Base-by-base conservation (phyloP, 495 filamentous ascomycete genomes). In the Aspergillus kassunensis region DNA sequence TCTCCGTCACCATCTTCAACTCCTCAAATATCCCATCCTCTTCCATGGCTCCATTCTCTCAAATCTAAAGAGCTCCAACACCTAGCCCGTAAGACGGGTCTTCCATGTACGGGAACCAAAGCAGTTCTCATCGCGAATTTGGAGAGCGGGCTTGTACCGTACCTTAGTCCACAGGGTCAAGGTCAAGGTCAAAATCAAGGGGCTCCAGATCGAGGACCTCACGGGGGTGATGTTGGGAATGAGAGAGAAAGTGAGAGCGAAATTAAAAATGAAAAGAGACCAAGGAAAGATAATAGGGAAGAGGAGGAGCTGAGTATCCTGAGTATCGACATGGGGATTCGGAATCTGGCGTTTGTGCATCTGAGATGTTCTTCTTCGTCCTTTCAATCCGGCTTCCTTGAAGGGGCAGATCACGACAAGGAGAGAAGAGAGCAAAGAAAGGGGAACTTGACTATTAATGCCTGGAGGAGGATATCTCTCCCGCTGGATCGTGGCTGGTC, bases 301-400 rank as follows among this genome's bases (percentile, higher is more conserved):
- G 40, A 51, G 11, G 18, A 31, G 30, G 31, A 8, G 6, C n/a
- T 57, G 52, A 74, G 76, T 24, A 79, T 97, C 42, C 64, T 97
- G 19, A 90, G 89, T 63, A 86, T 93, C 59, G 89, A 96, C 68
- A 83, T 96, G 80, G 89, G 91, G 36, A 84, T 97, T 59, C 80
- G 81, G 35, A 95, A 93, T 69, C 72, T 96, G 13, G 91, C 90
- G 12, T 90, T 85, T 56, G 69, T 71, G 30, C 64, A 71, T 65
- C 40, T 76, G n/a, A 24, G 54, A n/a, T 23, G 39, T 31, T n/a
- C n/a, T n/a, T n/a, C n/a, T n/a, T n/a, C n/a, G n/a, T n/a, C n/a
- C n/a, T n/a, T n/a, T n/a, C n/a, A n/a, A n/a, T n/a, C n/a, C n/a
- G n/a, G n/a, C n/a, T n/a, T n/a, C n/a, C n/a, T n/a, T n/a, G n/a